Percentiles rank a stretch among this genome's conserved stretches.
Conservation (phyloP, 768 basidiomycete species). For the Lentinus brumalis region DNA sequence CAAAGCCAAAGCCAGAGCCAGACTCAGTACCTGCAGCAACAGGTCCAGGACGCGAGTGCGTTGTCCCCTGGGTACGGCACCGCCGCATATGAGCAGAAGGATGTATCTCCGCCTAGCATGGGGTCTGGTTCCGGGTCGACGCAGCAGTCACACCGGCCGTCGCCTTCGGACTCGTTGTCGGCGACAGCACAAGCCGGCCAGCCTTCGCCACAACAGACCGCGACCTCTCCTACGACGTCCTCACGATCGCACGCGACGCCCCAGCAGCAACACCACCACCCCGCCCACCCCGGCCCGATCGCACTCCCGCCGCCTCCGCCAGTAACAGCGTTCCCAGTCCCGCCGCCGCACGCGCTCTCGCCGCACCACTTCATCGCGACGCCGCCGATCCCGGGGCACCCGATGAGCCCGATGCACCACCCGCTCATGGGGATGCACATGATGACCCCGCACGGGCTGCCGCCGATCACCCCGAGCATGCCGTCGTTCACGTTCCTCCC, state of each 20-base stretch:
- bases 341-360: slow-evolving; percentile 36
- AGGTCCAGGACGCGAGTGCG: background rate
- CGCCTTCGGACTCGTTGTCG: background rate
- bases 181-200: background rate
- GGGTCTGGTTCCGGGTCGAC: background rate
- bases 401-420: slow-evolving; percentile 43
- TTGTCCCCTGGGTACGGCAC: background rate
- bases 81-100: background rate
- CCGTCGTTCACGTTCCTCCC: slow-evolving; percentile 88
- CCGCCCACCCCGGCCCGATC: slow-evolving; percentile 69
- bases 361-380: slow-evolving; percentile 35
- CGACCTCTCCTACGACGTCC: slow-evolving; percentile 19
- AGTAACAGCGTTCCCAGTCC: slow-evolving; percentile 42
- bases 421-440: slow-evolving; percentile 31
- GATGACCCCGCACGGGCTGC: slow-evolving; percentile 79
- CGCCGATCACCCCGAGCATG: slow-evolving; percentile 96
- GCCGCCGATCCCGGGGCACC: slow-evolving; percentile 29
- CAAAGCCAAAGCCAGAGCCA: background rate
- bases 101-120: background rate
- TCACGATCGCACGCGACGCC: slow-evolving; percentile 20
- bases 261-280: slow-evolving; percentile 17
- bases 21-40: background rate
- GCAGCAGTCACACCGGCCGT: background rate
- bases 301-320: slow-evolving; percentile 61
- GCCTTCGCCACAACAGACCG: slow-evolving; percentile 3